Evolutionary conservation across 805 yeast genomes (phyloP).

Genomic region (Phaffomyces opuntiae): DNA sequence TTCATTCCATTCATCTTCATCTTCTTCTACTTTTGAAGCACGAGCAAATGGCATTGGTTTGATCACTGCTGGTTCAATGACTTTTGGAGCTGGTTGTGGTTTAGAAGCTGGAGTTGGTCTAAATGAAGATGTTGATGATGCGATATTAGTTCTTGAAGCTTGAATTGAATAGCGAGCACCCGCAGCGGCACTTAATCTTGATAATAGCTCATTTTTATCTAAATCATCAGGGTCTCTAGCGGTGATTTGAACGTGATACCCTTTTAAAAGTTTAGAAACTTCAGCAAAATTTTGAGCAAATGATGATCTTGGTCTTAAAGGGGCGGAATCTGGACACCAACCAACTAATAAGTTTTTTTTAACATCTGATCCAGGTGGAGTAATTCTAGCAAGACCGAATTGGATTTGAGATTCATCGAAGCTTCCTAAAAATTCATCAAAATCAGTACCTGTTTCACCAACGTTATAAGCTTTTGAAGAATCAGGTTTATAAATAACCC

Average conservation of each 20-base stretch:
- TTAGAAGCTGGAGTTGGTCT: slow-evolving; percentile 19
- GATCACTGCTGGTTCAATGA: slow-evolving; percentile 16
- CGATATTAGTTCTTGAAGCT: slow-evolving; percentile 26
- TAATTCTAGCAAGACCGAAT: slow-evolving; percentile 82
- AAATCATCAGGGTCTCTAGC: slow-evolving; percentile 94
- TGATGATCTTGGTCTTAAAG: slow-evolving; percentile 65
- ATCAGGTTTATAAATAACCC: slow-evolving; percentile 79
- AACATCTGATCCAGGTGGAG: slow-evolving; percentile 88
- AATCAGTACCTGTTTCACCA: slow-evolving; percentile 47
- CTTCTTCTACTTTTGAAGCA: slow-evolving; percentile 10
- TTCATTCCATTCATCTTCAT: slow-evolving; percentile 37
- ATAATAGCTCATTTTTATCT: slow-evolving; percentile 66
- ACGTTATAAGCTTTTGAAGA: slow-evolving; percentile 38
- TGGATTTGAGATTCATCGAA: slow-evolving; percentile 86
- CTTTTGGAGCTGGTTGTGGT: slow-evolving; percentile 19
- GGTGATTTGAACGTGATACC: slow-evolving; percentile 93
- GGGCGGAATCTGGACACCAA: slow-evolving; percentile 97
- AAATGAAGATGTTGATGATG: slow-evolving; percentile 22
- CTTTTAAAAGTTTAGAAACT: slow-evolving; percentile 60
- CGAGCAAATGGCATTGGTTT: slow-evolving; percentile 13
- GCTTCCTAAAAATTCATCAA: slow-evolving; percentile 70
- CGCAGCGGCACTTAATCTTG: slow-evolving; percentile 80
- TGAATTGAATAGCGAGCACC: slow-evolving; percentile 90
- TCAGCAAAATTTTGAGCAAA: slow-evolving; percentile 75
- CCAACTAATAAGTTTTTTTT: slow-evolving; percentile 80